Base-by-base conservation (phyloP, 192 early-diverging fungal species). In the Radiomyces spectabilis region DNA sequence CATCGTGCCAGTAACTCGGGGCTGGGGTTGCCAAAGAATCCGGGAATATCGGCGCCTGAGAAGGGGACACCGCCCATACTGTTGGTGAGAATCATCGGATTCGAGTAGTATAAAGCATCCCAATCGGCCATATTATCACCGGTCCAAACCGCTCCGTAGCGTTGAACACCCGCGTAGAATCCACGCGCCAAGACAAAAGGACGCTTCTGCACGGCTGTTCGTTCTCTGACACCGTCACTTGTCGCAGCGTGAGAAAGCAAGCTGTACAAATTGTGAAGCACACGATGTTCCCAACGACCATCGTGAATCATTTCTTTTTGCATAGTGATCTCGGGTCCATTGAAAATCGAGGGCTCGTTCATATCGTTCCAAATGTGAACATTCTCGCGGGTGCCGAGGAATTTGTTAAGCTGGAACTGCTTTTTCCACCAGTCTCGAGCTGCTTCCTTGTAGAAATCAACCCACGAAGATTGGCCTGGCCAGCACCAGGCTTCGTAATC, bases 281-380 rank as follows among this genome's bases (percentile, higher is more conserved):
- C 86, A 39, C 97, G 93, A 60, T 98, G 94, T 70, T 99, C 97
- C 71, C 84, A 83, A 18, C 49, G 38, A 29, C 81, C 87, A 64
- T 84, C 61, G 65, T 99, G 97, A 53, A 93, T 71, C 41, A 84
- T 74, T 65, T 98, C 94, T 74, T 96, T 97, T 37, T 82, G 89
- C 80, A 95, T 91, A 4, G 95, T 95, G 39, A 93, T 94, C 58
- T 99, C 97, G 22, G 97, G 94, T 0, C 95, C 95, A 69, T 73
- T 96, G 63, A 99, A 99, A 4, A 99, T 87, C 5, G 89, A 85
- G 1, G 94, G 95, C 73, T 99, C 97, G 65, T 99, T 99, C 97
- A 99, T 99, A 58, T 99, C 97, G 69, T 97, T 98, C 97, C 97
- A 99, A 2, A 92, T 85, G 68, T 87, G 93, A 16, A 98, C 76